Percentiles rank a stretch among this genome's conserved stretches.
Evolutionary conservation across 2,329 filamentous ascomycete genomes (phyloP).

Genomic region (Aureobasidium pullulans): DNA sequence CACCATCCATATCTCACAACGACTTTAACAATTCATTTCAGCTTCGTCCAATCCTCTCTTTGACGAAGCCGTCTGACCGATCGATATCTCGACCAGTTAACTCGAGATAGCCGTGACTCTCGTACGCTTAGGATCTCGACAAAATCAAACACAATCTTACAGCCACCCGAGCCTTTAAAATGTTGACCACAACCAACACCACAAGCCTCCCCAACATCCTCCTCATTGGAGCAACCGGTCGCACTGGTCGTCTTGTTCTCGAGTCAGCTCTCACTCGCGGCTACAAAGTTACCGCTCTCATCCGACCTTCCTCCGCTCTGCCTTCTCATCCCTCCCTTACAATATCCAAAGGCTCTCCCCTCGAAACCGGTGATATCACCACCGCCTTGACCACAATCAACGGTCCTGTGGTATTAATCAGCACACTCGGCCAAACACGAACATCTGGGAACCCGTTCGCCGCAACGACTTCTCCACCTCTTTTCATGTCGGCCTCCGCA

Average conservation of each 20-base stretch:
- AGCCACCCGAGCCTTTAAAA: not conserved
- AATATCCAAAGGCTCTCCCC: conserved; percentile 15
- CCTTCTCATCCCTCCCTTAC: conserved; percentile 27
- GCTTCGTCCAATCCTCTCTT: not conserved
- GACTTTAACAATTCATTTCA: too few species aligned
- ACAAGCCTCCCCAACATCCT: conserved; percentile 27
- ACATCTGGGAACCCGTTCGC: conserved; percentile 42
- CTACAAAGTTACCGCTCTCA: conserved; percentile 41
- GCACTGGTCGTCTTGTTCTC: conserved; percentile 39
- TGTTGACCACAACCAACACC: not conserved
- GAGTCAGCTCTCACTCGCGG: conserved; percentile 31
- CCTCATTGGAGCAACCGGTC: conserved; percentile 40
- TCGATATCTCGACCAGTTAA: too few species aligned
- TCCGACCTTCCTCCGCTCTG: conserved; percentile 31
- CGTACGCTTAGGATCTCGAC: too few species aligned
- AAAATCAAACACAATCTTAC: too few species aligned
- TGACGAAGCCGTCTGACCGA: too few species aligned
- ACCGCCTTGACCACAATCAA: conserved; percentile 30
- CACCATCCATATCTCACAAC: not conserved
- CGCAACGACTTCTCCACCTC: conserved; percentile 32
- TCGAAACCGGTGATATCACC: not conserved
- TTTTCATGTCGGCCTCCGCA: conserved; percentile 40
- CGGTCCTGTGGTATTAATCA: conserved; percentile 17
- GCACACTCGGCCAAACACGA: conserved; percentile 4
- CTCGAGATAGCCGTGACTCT: too few species aligned